phyloP scores from a whole-genome alignment of 192 early-diverging fungal genomes.

The Rhizophagus clarus region DNA sequence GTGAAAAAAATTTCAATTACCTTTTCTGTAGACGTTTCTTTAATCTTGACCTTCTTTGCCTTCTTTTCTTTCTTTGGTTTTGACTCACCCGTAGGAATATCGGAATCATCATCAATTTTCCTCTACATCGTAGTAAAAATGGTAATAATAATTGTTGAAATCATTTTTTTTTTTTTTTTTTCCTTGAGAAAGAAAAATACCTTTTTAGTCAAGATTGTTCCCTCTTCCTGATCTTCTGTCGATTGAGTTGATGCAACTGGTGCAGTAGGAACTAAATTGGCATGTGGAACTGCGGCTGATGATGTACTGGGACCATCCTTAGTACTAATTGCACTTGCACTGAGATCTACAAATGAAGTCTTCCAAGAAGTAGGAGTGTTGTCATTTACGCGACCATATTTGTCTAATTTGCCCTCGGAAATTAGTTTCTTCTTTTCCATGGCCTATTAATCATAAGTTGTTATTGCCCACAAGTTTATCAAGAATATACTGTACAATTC shows the following conservation, averaged over 20 bases:
- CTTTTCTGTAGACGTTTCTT: background rate
- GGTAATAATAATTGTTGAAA: background rate
- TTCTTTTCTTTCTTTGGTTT: constrained; percentile 15
- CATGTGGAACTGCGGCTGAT: background rate
- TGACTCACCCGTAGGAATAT: background rate
- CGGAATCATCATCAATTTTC: background rate
- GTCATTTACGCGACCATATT: constrained; percentile 91
- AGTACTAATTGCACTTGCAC: constrained; percentile 39
- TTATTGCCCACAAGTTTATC: background rate
- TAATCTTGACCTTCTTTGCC: background rate
- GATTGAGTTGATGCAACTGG: background rate
- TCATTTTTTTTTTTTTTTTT: too few relatives aligned
- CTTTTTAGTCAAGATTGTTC: background rate
- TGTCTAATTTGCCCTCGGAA: constrained; percentile 98
- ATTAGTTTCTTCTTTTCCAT: constrained; percentile 98
- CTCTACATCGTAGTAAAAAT: background rate
- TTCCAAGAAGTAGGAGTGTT: constrained; percentile 84
- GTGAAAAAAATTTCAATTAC: background rate
- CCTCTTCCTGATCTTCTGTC: background rate
- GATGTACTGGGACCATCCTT: constrained; percentile 35
- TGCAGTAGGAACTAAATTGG: background rate
- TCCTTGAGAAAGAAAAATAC: background rate
- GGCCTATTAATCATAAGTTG: constrained; percentile 56
- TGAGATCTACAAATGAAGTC: constrained; percentile 74
- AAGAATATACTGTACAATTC: background rate